These are phyloP conservation scores for Hypoxylon sp. DNA, from an alignment of 2,329 filamentous ascomycete genomes.

Conservation along the genomic window DNA sequence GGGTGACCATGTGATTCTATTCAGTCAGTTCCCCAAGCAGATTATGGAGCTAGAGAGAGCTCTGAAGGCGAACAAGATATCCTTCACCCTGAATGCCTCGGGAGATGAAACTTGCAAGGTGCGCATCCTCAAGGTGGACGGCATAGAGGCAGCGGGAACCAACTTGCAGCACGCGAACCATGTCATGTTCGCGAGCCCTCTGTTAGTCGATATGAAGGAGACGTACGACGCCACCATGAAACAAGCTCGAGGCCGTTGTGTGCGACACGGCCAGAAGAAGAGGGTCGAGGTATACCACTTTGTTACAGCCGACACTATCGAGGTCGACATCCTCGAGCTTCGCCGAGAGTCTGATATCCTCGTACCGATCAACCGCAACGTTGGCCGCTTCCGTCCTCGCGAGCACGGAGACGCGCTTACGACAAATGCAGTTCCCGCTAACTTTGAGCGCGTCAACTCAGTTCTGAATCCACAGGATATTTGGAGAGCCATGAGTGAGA, in stretches of 20 bases:
- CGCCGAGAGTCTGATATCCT: too few relatives aligned
- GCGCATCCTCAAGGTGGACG: conserved; percentile 55
- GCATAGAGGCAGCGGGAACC: conserved; percentile 55
- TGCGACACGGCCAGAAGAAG: conserved; percentile 56
- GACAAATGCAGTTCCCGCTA: background rate
- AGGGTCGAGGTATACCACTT: conserved; percentile 56
- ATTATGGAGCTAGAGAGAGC: conserved; percentile 44
- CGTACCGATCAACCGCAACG: too few relatives aligned
- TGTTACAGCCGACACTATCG: conserved; percentile 53
- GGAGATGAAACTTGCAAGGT: conserved; percentile 40
- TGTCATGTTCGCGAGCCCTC: conserved; percentile 56
- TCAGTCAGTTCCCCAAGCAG: conserved; percentile 52
- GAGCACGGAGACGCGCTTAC: conserved; percentile 1
- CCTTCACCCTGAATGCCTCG: conserved; percentile 21
- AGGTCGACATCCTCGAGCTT: conserved; percentile 55
- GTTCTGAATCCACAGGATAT: conserved; percentile 41
- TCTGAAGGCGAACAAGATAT: conserved; percentile 34
- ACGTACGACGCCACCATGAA: conserved; percentile 53
- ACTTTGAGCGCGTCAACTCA: conserved; percentile 31
- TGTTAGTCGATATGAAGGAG: conserved; percentile 49
- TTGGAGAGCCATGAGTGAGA: conserved; percentile 46
- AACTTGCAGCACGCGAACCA: conserved; percentile 58
- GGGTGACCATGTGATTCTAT: conserved; percentile 52
- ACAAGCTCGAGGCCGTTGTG: conserved; percentile 56
- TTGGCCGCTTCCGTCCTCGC: too few relatives aligned